Conservation (phyloP, 225 moss, liverwort and hornwort genomes). For the Physcomitrium patens region DNA sequence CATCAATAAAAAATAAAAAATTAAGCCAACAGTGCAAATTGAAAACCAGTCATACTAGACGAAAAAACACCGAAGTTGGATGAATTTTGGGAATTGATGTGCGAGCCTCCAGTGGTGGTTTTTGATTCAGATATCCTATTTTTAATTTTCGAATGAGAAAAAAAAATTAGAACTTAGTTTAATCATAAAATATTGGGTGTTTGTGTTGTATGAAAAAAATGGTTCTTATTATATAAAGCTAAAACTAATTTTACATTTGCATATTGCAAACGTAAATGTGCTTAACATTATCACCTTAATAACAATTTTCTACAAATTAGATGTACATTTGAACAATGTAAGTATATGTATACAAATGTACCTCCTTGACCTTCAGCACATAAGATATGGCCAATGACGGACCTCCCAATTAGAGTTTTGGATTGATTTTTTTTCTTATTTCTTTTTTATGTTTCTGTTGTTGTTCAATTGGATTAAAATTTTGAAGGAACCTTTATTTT, state of each 20-base stretch:
- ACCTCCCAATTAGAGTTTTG: conserved; percentile 44
- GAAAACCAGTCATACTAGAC: conserved; percentile 56
- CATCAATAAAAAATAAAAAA: background rate
- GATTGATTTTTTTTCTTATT: conserved; percentile 1
- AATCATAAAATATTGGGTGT: background rate
- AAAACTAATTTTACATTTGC: background rate
- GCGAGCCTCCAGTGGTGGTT: conserved; percentile 42
- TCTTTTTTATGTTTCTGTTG: no score
- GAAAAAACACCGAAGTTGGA: conserved; percentile 64
- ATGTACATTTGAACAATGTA: no score
- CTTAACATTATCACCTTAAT: background rate
- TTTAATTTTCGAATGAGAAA: no score
- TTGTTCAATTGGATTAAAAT: no score
- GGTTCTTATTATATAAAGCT: no score
- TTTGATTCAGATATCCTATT: conserved; percentile 90
- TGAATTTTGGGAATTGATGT: conserved; percentile 71
- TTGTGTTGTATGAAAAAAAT: background rate
- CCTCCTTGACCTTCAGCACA: conserved; percentile 40
- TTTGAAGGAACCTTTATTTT: no score
- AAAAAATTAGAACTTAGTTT: accelerated
- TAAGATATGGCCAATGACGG: conserved; percentile 67
- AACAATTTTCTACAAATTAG: no score
- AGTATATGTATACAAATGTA: background rate
- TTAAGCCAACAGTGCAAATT: background rate
- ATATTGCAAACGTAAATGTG: no score